Base-by-base conservation (phyloP, 257 asterid genomes). In the Solanum lycopersicoides region DNA sequence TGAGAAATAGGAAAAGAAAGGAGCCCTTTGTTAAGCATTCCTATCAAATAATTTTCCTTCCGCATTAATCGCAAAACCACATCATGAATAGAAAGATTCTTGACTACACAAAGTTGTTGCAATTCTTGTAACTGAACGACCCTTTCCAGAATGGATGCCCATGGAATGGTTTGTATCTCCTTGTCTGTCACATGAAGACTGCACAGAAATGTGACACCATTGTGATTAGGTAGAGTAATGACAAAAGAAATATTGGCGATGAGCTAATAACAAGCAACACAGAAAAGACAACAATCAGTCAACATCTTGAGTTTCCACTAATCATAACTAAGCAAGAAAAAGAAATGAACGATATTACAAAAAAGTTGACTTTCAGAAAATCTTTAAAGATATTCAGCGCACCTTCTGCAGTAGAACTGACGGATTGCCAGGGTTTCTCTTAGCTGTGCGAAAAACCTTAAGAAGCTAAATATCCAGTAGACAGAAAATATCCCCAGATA, bases 21-120 rank as follows among this genome's bases (percentile, higher is more conserved):
- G 85, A 95, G 94, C 28, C 99, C 98, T 93, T 96, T 97, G 92
- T 97, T 96, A 86, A 97, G 93, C 99, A 97, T 97, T 91, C 99
- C 99, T 83, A 97, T 96, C 91, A 97, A 90, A 91, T 97, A 97
- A 93, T 97, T 97, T 88, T 97, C 99, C 89, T 97, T 97, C 88
- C 99, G 89, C 99, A 97, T 96, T 91, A 97, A 91, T 53, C 99
- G 92, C 99, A 96, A 93, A 77, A 93, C 97, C 75, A 93, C 96
- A 89, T 97, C 99, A 47, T 96, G 98, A 87, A 94, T 89, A 37
- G 99, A 92, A 87, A 97, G 98, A 90, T 96, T 95, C 94, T 93
- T 97, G 82, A 93, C 98, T 86, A 93, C 98, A 88, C 95, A 94
- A 68, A 94, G 92, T 84, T 93, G 95, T 86, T 94, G 98, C 28